These are phyloP conservation scores for Xylaria sp. DNA, from an alignment of 495 filamentous ascomycete species.

Conservation along the genomic window DNA sequence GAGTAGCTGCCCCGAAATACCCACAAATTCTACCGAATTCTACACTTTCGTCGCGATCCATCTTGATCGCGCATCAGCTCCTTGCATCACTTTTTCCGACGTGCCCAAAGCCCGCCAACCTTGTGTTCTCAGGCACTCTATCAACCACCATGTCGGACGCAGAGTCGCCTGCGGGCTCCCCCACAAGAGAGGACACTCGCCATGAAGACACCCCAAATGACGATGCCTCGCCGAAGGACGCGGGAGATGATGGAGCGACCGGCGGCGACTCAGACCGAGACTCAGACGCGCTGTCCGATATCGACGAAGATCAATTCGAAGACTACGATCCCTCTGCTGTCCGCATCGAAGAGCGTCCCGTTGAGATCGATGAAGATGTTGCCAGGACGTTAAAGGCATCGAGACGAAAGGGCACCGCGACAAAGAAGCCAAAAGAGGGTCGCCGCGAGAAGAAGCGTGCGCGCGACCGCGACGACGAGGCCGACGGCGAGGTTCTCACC, in stretches of 20 bases:
- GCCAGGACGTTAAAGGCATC: slow-evolving; percentile 71
- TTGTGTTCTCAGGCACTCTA: not conserved
- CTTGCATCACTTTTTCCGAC: not conserved
- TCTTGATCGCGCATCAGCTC: not conserved
- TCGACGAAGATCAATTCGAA: slow-evolving; percentile 92
- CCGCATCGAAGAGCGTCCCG: slow-evolving; percentile 76
- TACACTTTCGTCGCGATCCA: not conserved
- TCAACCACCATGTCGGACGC: slow-evolving; percentile 52
- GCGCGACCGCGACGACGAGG: slow-evolving; percentile 61
- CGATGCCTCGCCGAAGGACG: slow-evolving; percentile 39
- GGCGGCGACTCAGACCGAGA: slow-evolving; percentile 74
- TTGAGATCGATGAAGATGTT: slow-evolving; percentile 88
- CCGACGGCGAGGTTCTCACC: slow-evolving; percentile 62
- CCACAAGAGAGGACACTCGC: slow-evolving; percentile 33
- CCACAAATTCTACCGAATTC: not conserved
- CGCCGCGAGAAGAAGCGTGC: slow-evolving; percentile 77
- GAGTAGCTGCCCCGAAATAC: not conserved
- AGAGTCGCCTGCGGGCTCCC: slow-evolving; percentile 41
- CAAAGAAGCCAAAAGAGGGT: slow-evolving; percentile 77
- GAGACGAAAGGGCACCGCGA: slow-evolving; percentile 77
- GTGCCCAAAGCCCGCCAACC: not conserved
- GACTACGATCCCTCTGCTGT: slow-evolving; percentile 85
- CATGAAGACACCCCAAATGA: slow-evolving; percentile 48
- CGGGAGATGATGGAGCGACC: slow-evolving; percentile 46
- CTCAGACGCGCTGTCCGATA: slow-evolving; percentile 84